These are phyloP conservation scores for Ichthyophthirius multifiliis DNA, from an alignment of 169 alveolate species.

Conservation along the genomic window DNA sequence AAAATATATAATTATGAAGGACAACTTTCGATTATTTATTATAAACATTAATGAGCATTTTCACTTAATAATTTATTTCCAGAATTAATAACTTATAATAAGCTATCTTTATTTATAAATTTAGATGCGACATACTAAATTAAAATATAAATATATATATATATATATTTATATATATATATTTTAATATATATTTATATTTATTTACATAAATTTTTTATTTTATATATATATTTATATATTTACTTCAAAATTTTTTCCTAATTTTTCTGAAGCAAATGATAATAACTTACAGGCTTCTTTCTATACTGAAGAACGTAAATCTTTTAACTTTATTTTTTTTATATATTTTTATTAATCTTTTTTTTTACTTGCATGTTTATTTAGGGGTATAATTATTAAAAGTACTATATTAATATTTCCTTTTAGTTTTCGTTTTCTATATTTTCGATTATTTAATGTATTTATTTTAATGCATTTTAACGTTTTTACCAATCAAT, in stretches of 20 bases:
- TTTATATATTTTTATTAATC: not conserved
- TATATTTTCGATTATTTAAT: no score
- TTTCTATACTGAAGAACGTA: constrained; percentile 8
- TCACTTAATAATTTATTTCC: constrained; percentile 7
- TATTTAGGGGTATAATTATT: not conserved
- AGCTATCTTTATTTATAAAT: not conserved
- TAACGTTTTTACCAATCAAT: no score
- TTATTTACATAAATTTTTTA: not conserved
- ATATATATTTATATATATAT: no score
- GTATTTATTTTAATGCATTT: no score
- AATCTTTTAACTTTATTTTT: constrained; percentile 8
- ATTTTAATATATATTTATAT: not conserved
- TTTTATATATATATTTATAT: not conserved
- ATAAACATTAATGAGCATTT: constrained; percentile 10
- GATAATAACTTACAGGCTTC: constrained; percentile 10
- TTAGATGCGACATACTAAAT: not conserved
- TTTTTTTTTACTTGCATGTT: not conserved
- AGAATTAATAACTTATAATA: not conserved
- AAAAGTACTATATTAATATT: not conserved
- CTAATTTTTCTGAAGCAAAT: not conserved
- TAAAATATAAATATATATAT: not conserved
- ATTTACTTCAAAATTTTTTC: constrained; percentile 5
- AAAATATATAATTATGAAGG: not conserved
- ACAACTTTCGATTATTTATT: not conserved
- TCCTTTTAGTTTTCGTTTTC: not conserved